Evolutionary conservation across 2,329 filamentous ascomycete species (phyloP).

Genomic region (Cladosporium sp.): DNA sequence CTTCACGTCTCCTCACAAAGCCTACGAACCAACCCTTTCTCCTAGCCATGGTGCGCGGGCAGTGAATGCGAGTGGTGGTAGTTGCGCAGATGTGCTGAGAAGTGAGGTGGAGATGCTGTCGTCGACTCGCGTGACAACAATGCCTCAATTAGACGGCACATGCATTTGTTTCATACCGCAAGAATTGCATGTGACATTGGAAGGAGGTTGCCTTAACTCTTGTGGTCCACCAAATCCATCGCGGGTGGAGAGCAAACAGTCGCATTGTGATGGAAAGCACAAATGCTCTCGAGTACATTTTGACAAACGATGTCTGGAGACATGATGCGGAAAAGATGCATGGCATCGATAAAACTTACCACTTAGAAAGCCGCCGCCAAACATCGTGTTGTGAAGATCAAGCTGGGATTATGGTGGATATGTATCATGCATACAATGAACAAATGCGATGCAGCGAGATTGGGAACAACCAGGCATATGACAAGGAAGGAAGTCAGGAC

Average conservation of each 20-base stretch:
- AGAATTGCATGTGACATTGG: not conserved
- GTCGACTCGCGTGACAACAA: not conserved
- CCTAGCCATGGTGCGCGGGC: slow-evolving; percentile 5
- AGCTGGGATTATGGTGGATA: no score
- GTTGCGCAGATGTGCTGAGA: not conserved
- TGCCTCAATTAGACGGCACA: not conserved
- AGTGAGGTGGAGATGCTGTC: not conserved
- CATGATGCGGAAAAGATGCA: no score
- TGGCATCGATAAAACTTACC: not conserved
- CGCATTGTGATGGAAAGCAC: no score
- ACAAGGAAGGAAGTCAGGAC: no score
- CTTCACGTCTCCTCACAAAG: not conserved
- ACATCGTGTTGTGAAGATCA: not conserved
- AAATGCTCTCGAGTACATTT: no score
- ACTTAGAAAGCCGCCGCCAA: not conserved
- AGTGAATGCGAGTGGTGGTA: not conserved
- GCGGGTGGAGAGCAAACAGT: not conserved
- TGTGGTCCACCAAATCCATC: not conserved
- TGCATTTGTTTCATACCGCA: not conserved
- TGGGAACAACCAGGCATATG: no score
- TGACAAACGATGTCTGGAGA: no score
- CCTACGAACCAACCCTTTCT: slow-evolving; percentile 8
- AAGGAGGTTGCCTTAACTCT: not conserved
- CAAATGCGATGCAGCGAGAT: no score
- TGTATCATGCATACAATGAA: no score